phyloP scores from a whole-genome alignment of 2,329 filamentous ascomycete species.

The Ceratocystiopsis brevicomis region DNA sequence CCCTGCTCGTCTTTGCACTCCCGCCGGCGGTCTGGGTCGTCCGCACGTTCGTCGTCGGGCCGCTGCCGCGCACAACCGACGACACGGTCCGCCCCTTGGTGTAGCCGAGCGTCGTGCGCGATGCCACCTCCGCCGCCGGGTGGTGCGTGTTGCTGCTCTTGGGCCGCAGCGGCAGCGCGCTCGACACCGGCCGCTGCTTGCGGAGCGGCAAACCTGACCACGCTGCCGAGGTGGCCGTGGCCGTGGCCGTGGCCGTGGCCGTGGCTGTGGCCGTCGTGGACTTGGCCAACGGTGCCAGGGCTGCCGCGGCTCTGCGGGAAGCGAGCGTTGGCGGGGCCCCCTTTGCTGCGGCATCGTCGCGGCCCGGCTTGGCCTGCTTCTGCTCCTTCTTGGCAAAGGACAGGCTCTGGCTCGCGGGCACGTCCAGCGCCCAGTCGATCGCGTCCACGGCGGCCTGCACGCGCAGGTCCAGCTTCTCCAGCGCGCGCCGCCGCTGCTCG shows the following conservation, averaged over 20 bases:
- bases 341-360: no score
- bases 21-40: neutral
- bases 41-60: no score
- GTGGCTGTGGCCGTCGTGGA: slow-evolving; percentile 6
- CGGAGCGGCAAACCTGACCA: slow-evolving; percentile 5
- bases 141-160: neutral
- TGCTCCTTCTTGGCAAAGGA: neutral
- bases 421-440: slow-evolving; percentile 41
- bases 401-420: slow-evolving; percentile 26
- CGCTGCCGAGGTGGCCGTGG: slow-evolving; percentile 9
- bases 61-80: slow-evolving; percentile 20
- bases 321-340: slow-evolving; percentile 24
- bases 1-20: no score
- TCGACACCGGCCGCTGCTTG: neutral
- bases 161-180: slow-evolving; percentile 3
- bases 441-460: slow-evolving; percentile 48
- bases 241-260: neutral
- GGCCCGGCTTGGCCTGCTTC: neutral
- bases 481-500: slow-evolving; percentile 28
- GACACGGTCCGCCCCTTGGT: slow-evolving; percentile 50
- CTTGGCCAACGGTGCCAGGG: slow-evolving; percentile 23
- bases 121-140: slow-evolving; percentile 40
- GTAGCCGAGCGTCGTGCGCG: slow-evolving; percentile 70
- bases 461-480: slow-evolving; percentile 42
- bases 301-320: slow-evolving; percentile 35